A percentile compares a stretch with the other conserved stretches of the same genome.
Conservation (phyloP, 768 basidiomycete genomes). For the Naematelia aurantialba region DNA sequence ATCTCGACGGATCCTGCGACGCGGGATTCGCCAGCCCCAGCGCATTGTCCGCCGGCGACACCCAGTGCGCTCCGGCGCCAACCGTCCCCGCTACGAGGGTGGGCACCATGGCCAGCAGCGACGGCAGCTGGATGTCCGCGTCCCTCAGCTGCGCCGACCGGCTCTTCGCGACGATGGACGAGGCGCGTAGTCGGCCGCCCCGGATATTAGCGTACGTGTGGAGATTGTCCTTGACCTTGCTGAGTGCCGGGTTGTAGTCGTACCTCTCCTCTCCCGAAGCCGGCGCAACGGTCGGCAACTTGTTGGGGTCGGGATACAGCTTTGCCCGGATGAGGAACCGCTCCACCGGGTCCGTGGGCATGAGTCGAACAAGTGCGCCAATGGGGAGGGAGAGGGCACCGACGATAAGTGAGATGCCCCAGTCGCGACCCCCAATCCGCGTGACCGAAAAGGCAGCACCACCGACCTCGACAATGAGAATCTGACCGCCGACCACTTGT, state of each 20-base stretch:
- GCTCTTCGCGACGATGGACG: constrained; percentile 78
- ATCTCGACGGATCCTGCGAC: constrained; percentile 60
- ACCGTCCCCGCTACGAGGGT: constrained; percentile 69
- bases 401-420: constrained; percentile 87
- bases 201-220: constrained; percentile 59
- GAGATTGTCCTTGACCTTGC: constrained; percentile 80
- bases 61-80: constrained; percentile 53
- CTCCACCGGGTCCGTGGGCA: constrained; percentile 79
- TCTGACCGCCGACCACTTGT: constrained; percentile 77
- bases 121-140: constrained; percentile 54
- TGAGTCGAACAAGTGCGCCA: constrained; percentile 70
- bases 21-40: constrained; percentile 69
- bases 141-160: constrained; percentile 58
- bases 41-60: constrained; percentile 48
- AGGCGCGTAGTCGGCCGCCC: constrained; percentile 81
- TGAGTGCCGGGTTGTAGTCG: constrained; percentile 63
- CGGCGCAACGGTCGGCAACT: constrained; percentile 62
- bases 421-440: constrained; percentile 72
- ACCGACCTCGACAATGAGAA: constrained; percentile 85
- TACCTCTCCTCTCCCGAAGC: constrained; percentile 52
- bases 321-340: constrained; percentile 58
- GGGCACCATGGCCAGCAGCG: constrained; percentile 71
- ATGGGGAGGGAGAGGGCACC: constrained; percentile 84
- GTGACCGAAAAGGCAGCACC: constrained; percentile 88
- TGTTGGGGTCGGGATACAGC: constrained; percentile 63